These are phyloP conservation scores for Pyricularia sp. DNA, from an alignment of 2,329 filamentous ascomycete species.

Conservation along the genomic window DNA sequence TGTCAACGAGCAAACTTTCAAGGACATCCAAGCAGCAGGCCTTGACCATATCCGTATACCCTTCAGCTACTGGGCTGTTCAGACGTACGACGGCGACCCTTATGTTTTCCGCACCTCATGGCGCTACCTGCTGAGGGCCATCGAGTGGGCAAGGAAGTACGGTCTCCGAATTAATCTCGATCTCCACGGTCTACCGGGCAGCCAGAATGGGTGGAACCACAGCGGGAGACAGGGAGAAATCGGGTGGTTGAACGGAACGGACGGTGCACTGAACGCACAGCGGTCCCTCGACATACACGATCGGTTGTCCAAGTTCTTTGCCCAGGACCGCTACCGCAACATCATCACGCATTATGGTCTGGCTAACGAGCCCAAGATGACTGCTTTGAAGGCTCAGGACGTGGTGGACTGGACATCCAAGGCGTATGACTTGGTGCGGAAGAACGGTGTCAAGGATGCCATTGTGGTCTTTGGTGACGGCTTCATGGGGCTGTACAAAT, in stretches of 20 bases:
- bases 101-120: slow-evolving; percentile 80
- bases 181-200: slow-evolving; percentile 79
- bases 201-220: slow-evolving; percentile 97
- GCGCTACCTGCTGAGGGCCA: slow-evolving; percentile 83
- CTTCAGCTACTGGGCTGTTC: slow-evolving; percentile 89
- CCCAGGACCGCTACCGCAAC: slow-evolving; percentile 84
- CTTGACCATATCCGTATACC: slow-evolving; percentile 96
- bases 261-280: slow-evolving; percentile 65
- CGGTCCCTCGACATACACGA: slow-evolving; percentile 80
- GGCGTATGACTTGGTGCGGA: slow-evolving; percentile 59
- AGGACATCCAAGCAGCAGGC: slow-evolving; percentile 72
- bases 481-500: slow-evolving; percentile 81
- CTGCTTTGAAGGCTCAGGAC: slow-evolving; percentile 46
- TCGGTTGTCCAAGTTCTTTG: slow-evolving; percentile 80
- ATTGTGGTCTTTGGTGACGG: slow-evolving; percentile 83
- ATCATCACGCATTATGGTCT: slow-evolving; percentile 87
- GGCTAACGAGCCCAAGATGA: slow-evolving; percentile 89
- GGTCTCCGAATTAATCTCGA: slow-evolving; percentile 89
- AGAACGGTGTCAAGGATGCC: slow-evolving; percentile 57
- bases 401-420: slow-evolving; percentile 71
- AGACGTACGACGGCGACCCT: slow-evolving; percentile 71
- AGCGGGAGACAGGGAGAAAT: slow-evolving; percentile 72
- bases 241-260: slow-evolving; percentile 80
- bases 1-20: slow-evolving; percentile 71
- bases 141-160: slow-evolving; percentile 88